Evolutionary conservation across 2,329 filamentous ascomycete species (phyloP).

Genomic region (Fusarium fracticaudum): DNA sequence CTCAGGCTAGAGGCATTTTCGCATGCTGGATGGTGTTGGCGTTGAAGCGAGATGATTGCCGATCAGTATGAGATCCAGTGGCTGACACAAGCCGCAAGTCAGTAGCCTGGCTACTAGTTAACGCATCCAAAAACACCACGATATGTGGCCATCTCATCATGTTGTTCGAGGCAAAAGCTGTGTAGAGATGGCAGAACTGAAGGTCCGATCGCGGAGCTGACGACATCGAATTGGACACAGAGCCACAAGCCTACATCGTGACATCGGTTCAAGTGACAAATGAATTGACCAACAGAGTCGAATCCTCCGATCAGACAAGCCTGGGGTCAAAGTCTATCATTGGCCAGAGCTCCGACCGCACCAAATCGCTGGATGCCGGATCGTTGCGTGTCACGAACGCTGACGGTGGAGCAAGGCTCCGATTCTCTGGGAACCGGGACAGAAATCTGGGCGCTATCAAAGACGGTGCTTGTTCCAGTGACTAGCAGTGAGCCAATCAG

Average conservation of each 20-base stretch:
- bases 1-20: neutral
- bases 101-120: neutral
- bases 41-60: conserved; percentile 7
- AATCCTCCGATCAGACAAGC: conserved; percentile 19
- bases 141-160: neutral
- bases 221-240: neutral
- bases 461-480: conserved; percentile 34
- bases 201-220: conserved; percentile 30
- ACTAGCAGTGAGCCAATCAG: conserved; percentile 40
- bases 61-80: conserved; percentile 7
- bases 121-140: neutral
- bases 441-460: conserved; percentile 41
- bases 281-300: conserved; percentile 25
- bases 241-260: conserved; percentile 3
- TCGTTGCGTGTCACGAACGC: conserved; percentile 43
- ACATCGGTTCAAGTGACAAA: conserved; percentile 16
- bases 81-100: conserved; percentile 6
- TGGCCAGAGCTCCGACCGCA: conserved; percentile 27
- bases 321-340: conserved; percentile 24
- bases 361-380: conserved; percentile 38
- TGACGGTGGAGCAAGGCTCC: conserved; percentile 45
- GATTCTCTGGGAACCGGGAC: conserved; percentile 47
- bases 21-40: conserved; percentile 6
- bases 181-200: neutral
- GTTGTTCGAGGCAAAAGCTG: neutral